Conservation (phyloP, 2,329 filamentous ascomycete species). For the Aureobasidium namibiae region DNA sequence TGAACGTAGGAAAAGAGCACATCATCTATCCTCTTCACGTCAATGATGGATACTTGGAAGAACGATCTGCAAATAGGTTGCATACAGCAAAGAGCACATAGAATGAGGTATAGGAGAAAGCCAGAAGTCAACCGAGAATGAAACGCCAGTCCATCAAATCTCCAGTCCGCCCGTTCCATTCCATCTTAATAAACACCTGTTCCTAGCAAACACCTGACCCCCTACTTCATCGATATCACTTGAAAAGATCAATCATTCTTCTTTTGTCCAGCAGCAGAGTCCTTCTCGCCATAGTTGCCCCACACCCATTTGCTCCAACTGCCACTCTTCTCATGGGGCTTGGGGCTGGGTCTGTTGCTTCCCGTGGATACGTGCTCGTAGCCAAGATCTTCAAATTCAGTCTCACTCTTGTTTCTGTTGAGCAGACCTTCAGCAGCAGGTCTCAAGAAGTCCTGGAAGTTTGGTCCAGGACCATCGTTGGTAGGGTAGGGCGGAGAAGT, state of each 20-base stretch:
- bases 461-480: constrained; percentile 1
- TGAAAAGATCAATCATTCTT: constrained; percentile 20
- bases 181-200: neutral
- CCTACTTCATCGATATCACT: neutral
- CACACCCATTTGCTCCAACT: constrained; percentile 30
- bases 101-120: neutral
- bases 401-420: constrained; percentile 76
- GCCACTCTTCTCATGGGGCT: constrained; percentile 6
- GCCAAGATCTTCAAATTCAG: constrained; percentile 62
- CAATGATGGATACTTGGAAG: too few relatives aligned
- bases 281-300: constrained; percentile 30
- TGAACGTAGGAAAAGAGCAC: too few relatives aligned
- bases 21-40: too few relatives aligned
- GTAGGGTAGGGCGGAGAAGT: neutral
- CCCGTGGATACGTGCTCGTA: constrained; percentile 28
- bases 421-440: constrained; percentile 38
- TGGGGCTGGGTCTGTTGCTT: constrained; percentile 14
- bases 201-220: neutral
- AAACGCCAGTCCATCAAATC: neutral
- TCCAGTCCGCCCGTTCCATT: neutral
- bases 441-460: constrained; percentile 16
- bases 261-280: constrained; percentile 26
- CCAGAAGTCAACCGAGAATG: neutral
- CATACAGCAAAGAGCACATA: neutral
- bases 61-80: too few relatives aligned